phyloP scores from a whole-genome alignment of 1,284 basidiomycete species.

The Phellopilus nigrolimitatus region DNA sequence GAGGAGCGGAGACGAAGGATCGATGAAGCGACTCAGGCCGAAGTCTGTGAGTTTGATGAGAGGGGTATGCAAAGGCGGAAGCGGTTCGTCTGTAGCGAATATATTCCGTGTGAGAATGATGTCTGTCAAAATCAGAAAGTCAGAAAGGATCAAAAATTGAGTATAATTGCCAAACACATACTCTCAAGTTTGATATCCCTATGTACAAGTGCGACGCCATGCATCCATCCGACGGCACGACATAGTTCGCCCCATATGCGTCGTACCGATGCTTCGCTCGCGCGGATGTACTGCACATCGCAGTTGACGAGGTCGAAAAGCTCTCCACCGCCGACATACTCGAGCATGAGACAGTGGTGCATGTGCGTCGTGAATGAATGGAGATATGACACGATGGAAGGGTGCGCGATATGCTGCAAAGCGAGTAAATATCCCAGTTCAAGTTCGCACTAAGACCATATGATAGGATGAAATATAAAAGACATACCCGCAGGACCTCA shows the following conservation, averaged over 20 bases:
- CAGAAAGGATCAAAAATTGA: neutral
- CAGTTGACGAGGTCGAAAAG: conserved; percentile 75
- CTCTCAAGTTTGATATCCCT: conserved; percentile 94
- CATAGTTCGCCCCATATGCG: conserved; percentile 79
- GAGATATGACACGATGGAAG: conserved; percentile 74
- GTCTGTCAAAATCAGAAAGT: conserved; percentile 29
- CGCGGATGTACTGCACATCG: conserved; percentile 45
- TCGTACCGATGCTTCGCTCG: conserved; percentile 59
- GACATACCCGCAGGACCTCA: conserved; percentile 71
- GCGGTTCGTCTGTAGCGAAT: conserved; percentile 38
- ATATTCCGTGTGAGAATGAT: conserved; percentile 54
- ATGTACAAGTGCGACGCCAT: conserved; percentile 82
- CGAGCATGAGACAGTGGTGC: conserved; percentile 80
- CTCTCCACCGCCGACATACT: conserved; percentile 78
- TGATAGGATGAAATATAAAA: conserved; percentile 20
- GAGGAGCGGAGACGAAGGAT: conserved; percentile 64
- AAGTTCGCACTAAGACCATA: conserved; percentile 1
- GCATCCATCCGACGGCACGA: conserved; percentile 86
- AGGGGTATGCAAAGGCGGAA: conserved; percentile 43
- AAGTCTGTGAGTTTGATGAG: conserved; percentile 90
- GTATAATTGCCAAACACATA: conserved; percentile 51
- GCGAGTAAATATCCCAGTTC: too few species aligned
- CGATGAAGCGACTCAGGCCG: conserved; percentile 84
- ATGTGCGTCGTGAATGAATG: conserved; percentile 69
- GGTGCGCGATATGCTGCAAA: conserved; percentile 82